These are phyloP conservation scores for Mycena albidolilacea DNA, from an alignment of 768 basidiomycete species.

Conservation along the genomic window DNA sequence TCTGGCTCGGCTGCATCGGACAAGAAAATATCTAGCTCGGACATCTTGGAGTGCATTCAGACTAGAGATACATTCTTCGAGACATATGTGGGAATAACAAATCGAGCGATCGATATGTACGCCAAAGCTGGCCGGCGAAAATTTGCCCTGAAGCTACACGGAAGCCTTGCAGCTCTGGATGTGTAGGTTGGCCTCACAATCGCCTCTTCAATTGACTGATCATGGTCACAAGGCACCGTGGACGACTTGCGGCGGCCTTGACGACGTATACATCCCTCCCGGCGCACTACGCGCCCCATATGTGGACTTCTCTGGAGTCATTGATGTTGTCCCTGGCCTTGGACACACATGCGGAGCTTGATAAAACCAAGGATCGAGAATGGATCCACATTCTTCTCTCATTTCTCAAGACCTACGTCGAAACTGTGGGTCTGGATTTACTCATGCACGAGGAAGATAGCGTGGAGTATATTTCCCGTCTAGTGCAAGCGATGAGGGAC, in stretches of 20 bases:
- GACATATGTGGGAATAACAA: conserved; percentile 80
- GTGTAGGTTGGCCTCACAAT: conserved; percentile 68
- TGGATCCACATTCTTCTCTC: conserved; percentile 87
- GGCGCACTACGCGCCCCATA: conserved; percentile 86
- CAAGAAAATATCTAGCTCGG: conserved; percentile 68
- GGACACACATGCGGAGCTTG: conserved; percentile 72
- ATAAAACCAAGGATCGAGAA: conserved; percentile 75
- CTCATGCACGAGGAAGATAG: conserved; percentile 68
- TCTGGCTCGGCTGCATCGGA: conserved; percentile 42
- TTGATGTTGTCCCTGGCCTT: conserved; percentile 85
- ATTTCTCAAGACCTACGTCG: conserved; percentile 80
- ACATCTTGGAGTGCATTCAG: conserved; percentile 71
- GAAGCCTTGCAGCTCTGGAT: conserved; percentile 90
- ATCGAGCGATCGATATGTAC: conserved; percentile 89
- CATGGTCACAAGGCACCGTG: conserved; percentile 71
- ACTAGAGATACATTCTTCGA: conserved; percentile 79
- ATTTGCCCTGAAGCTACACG: conserved; percentile 89
- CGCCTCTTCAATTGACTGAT: conserved; percentile 11
- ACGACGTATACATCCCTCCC: conserved; percentile 85
- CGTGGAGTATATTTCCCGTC: conserved; percentile 63
- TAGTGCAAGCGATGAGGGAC: conserved; percentile 65
- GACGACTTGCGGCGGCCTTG: conserved; percentile 72
- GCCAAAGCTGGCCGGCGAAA: conserved; percentile 87
- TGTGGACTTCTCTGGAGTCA: conserved; percentile 86
- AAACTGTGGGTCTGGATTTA: conserved; percentile 66